Evolutionary conservation across 2,329 filamentous ascomycete genomes (phyloP), one percentile per base, ranked within the genome.

Genomic region (Emergomyces pasteurianus): DNA sequence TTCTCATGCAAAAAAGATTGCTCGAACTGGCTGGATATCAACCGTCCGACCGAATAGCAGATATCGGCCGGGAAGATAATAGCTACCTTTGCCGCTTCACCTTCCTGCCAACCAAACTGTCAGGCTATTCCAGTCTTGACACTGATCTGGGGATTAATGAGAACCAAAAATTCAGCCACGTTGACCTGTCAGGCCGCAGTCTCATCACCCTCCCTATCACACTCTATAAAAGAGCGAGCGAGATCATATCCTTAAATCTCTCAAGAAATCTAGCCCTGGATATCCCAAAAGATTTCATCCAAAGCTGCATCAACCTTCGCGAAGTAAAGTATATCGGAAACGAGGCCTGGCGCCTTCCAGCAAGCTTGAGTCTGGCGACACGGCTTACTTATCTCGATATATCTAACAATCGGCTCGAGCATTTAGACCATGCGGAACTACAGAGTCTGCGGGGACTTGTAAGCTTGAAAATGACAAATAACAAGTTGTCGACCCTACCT

Each of bases 271-370:
- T 97, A 52, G 94, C 91, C 0, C 80, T 99, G 34, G 90, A 96
- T 68, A 86, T 99, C 16, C 94, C 94, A 0, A 90, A 91, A 70
- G 94, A 99, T 73, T 99, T 99, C 71, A 92, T 99, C 60, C 90
- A 95, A 72, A 89, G 90, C 34, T 99, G 94, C 75, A 86, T 87
- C 67, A 91, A 92, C 69, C 79, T 99, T 23, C 86, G 92, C 58
- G 94, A 99, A 72, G 94, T 99, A 79, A 96, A 95, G 70, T 99
- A 88, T 74, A 91, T 89, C 67, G 92, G 91, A 70, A 97, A 97
- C 68, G 94, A 99, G 73, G 90, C 92, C 2, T 86, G 89, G 73
- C 87, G 87, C 68, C 78, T 99, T 28, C 94, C 94, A 3, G 82
- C 86, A 7, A 96, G 92, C 72, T 81, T 99, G 59, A 86, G 88